Evolutionary conservation across 768 basidiomycete genomes (phyloP), one percentile per base, ranked within the genome.

Genomic region (Amanita pallidorosea): DNA sequence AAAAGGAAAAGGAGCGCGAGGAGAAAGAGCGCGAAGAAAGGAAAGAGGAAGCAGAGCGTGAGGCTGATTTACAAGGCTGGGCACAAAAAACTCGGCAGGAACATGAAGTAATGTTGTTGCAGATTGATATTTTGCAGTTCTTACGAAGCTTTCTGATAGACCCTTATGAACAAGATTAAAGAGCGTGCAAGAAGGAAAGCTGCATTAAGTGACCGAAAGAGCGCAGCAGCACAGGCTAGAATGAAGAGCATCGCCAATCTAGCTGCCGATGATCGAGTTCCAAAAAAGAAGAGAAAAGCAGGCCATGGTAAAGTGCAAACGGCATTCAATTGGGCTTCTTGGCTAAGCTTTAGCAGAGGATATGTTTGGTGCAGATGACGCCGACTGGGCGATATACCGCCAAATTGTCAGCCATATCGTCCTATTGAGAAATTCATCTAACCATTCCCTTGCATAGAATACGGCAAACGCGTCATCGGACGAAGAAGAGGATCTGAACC

Each of bases 341-440:
- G 7, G 17, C 18, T 18, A 11, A 20, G 47, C 37, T 49, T 40
- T 33, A 11, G 35, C 48, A 86, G 94, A 97, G 71, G 94, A 98
- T 57, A 83, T 73, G 69, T 99, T 98, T 61, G 93, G 95, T 3
- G 84, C 83, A 15, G 85, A 95, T 56, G 94, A 98, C 61, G 92
- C 87, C 6, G 95, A 98, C 61, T 98, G 95, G 94, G 85, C 85
- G 0, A 92, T 98, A 53, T 98, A 98, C 62, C 88, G 95, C 56
- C 93, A 97, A 67, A 93, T 99, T 53, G 94, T 94, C 62, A 55
- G 79, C 35, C 64, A 17, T 20, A 8, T 3, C 6, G 25, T 27
- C 3, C 38, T 44, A 40, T 31, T 7, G 12, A 18, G 29, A 31
- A 8, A 9, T 23, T 31, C 2, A 23, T 3, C 45, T 13, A 12